A percentile compares a stretch with the other conserved stretches of the same genome.
phyloP scores from a whole-genome alignment of 257 asterid genomes.

The Cordia subcordata region DNA sequence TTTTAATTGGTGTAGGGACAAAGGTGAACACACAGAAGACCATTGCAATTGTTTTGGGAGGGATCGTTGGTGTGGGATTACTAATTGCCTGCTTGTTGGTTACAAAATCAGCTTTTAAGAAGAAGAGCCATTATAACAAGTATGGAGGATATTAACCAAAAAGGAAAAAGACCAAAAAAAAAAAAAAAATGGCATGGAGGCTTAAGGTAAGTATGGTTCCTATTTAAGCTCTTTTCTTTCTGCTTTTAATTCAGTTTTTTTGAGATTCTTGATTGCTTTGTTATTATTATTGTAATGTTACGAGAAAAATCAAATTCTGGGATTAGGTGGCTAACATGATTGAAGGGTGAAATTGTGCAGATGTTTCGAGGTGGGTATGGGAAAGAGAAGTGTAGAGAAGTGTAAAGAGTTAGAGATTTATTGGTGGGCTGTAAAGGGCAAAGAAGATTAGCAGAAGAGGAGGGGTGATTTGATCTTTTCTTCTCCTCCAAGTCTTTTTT shows the following conservation, averaged over 20 bases:
- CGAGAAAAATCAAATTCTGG: too few relatives aligned
- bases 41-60: conserved; percentile 74
- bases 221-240: too few relatives aligned
- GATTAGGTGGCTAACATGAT: background rate
- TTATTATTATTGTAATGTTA: too few relatives aligned
- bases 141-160: conserved; percentile 32
- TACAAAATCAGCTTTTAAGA: conserved; percentile 60
- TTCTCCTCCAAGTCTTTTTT: conserved; percentile 23
- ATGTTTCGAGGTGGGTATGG: conserved; percentile 9
- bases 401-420: conserved; percentile 1
- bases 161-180: too few relatives aligned
- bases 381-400: background rate
- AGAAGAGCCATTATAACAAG: conserved; percentile 47
- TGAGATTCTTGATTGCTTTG: too few relatives aligned
- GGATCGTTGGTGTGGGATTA: conserved; percentile 59
- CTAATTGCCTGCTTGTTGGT: conserved; percentile 58
- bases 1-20: conserved; percentile 36
- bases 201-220: too few relatives aligned
- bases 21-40: conserved; percentile 56
- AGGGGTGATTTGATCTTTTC: conserved; percentile 13
- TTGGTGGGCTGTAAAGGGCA: conserved; percentile 8
- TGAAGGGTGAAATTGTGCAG: conserved; percentile 23
- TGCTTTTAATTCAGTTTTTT: too few relatives aligned
- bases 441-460: conserved; percentile 7
- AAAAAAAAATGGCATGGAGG: too few relatives aligned